Evolutionary conservation across 2,329 filamentous ascomycete species (phyloP).

Genomic region (Pezicula neosporulosa): DNA sequence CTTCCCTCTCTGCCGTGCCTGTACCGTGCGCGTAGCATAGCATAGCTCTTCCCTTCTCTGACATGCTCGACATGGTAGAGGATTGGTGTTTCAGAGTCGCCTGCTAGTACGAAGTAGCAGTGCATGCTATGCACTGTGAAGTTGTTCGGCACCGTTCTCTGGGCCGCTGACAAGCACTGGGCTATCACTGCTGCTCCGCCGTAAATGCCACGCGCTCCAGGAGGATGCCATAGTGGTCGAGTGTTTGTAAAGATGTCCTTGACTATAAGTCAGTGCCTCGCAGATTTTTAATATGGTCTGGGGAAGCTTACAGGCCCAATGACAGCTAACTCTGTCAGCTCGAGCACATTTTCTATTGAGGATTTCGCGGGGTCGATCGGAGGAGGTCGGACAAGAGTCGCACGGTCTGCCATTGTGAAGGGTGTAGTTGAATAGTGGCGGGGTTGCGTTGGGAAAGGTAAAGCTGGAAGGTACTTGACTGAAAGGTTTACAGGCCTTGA

Average conservation of each 20-base stretch:
- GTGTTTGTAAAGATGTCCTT: constrained; percentile 95
- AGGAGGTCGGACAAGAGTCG: constrained; percentile 72
- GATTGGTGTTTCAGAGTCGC: constrained; percentile 79
- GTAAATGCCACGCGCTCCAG: constrained; percentile 88
- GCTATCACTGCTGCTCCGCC: constrained; percentile 89
- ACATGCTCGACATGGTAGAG: constrained; percentile 95
- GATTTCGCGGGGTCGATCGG: constrained; percentile 69
- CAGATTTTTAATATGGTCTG: neutral
- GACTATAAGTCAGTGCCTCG: constrained; percentile 10
- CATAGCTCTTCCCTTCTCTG: constrained; percentile 83
- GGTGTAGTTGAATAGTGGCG: no score
- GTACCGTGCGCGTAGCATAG: constrained; percentile 92
- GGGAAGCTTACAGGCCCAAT: constrained; percentile 62
- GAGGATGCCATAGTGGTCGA: constrained; percentile 85
- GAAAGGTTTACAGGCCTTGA: no score
- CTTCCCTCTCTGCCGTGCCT: constrained; percentile 81
- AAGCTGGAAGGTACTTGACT: no score
- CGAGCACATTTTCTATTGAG: constrained; percentile 84
- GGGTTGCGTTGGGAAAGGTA: no score
- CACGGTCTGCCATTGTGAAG: constrained; percentile 25
- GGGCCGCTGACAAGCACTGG: constrained; percentile 83
- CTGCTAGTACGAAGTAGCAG: constrained; percentile 96
- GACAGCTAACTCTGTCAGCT: constrained; percentile 75
- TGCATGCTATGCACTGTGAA: constrained; percentile 95
- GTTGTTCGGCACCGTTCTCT: constrained; percentile 75